Conservation (phyloP, 495 filamentous ascomycete species). For the Jackrogersella minutella region DNA sequence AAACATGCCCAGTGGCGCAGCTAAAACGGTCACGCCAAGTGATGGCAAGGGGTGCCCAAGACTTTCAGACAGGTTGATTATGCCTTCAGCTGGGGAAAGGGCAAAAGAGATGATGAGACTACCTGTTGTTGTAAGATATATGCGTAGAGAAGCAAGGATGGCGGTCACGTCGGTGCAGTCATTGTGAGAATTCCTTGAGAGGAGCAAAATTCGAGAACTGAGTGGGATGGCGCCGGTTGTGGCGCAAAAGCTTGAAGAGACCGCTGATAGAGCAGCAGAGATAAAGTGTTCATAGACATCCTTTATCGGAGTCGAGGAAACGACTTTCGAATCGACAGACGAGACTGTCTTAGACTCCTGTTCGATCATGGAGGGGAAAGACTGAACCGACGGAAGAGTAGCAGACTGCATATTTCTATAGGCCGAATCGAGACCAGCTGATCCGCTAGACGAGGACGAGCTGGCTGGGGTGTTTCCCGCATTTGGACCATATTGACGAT, state of each 20-base stretch:
- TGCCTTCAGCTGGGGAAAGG: constrained; percentile 49
- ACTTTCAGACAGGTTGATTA: constrained; percentile 51
- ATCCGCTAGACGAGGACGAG: constrained; percentile 54
- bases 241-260: constrained; percentile 55
- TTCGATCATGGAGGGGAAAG: constrained; percentile 31
- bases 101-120: constrained; percentile 54
- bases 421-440: constrained; percentile 51
- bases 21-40: constrained; percentile 50
- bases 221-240: constrained; percentile 52
- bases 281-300: constrained; percentile 57
- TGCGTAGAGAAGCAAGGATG: constrained; percentile 55
- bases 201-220: constrained; percentile 52
- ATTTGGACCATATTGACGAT: constrained; percentile 47
- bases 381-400: constrained; percentile 32
- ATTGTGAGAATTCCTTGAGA: constrained; percentile 43
- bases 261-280: constrained; percentile 51
- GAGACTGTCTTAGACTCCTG: constrained; percentile 32
- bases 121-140: constrained; percentile 58
- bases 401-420: constrained; percentile 48
- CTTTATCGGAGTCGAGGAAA: constrained; percentile 30
- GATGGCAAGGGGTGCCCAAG: constrained; percentile 46
- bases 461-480: constrained; percentile 55
- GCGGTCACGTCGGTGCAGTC: constrained; percentile 36
- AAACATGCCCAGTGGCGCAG: constrained; percentile 57
- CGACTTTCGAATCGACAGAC: constrained; percentile 44